Evolutionary conservation across 192 early-diverging fungal genomes (phyloP), one percentile per base, ranked within the genome.

Genomic region (Linnemannia hyalina): DNA sequence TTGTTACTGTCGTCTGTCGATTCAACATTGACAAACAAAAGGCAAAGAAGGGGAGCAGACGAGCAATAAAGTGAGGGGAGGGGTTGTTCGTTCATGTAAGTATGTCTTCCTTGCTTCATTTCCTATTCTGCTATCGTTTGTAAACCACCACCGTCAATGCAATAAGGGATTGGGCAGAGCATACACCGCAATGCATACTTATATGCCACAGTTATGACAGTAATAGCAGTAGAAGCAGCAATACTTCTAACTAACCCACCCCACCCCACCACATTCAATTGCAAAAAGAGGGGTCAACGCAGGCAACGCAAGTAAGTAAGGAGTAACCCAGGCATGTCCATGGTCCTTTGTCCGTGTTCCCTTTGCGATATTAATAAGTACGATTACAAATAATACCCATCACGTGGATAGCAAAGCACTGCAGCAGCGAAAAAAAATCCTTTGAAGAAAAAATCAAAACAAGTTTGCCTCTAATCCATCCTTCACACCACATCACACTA

Each of bases 401-500:
- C 60, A 65, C 60, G 60, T 65, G 60, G 0, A 65, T 0, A 26
- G 9, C 29, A 4, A 65, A 10, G 60, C 60, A 32, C 60, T 32
- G 6, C 23, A 26, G 11, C 60, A 11, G 60, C 60, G 29, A 11
- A 65, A 65, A 65, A 65, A 65, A 65, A 32, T 29, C 60, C 26
- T 26, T 18, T 65, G n/a, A 15, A 65, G 26, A 65, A 65, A 65
- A 26, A 65, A 65, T 32, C n/a, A 65, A 65, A 65, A 65, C 60
- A 65, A 65, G 60, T 65, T 65, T 65, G 60, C 60, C 23, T 65
- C 23, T 65, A 65, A 65, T 65, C 60, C 60, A 65, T 65, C 60
- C 60, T 65, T 65, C 60, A 65, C 60, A 65, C 60, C 60, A 65
- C 60, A 65, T 65, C 60, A 65, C 60, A 65, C 60, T 65, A 65